These are phyloP conservation scores for Suhomyces sp. DNA, from an alignment of 805 yeast genomes.

Conservation along the genomic window DNA sequence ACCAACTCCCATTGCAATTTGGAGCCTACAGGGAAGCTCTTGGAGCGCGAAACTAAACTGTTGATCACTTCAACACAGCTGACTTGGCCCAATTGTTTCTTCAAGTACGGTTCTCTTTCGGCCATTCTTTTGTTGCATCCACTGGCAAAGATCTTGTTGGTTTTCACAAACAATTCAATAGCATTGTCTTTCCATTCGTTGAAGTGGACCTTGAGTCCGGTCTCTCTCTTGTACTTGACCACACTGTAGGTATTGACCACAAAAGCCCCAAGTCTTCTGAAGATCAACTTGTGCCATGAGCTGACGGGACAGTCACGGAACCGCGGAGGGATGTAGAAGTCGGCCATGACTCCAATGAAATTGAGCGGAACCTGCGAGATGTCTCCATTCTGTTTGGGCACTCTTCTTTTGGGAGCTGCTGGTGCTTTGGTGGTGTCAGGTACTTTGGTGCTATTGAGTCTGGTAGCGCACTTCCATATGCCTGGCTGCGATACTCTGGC, in stretches of 20 bases:
- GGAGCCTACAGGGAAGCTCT: conserved; percentile 51
- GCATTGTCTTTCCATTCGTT: conserved; percentile 88
- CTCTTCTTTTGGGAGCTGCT: conserved; percentile 5
- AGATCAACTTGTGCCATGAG: conserved; percentile 44
- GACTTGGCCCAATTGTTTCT: conserved; percentile 31
- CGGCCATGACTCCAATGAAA: conserved; percentile 40
- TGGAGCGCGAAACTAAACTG: conserved; percentile 31
- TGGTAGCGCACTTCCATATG: neutral
- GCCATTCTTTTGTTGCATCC: conserved; percentile 31
- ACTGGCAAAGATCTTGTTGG: conserved; percentile 78
- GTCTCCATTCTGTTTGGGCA: conserved; percentile 22
- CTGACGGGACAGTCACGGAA: conserved; percentile 19
- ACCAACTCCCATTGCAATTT: conserved; percentile 74
- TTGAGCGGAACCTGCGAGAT: conserved; percentile 38
- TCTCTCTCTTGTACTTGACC: conserved; percentile 44
- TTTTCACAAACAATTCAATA: conserved; percentile 68
- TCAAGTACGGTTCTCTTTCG: conserved; percentile 44
- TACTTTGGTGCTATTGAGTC: neutral
- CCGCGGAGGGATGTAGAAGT: conserved; percentile 42
- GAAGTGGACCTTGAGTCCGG: conserved; percentile 46
- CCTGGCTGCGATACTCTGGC: neutral
- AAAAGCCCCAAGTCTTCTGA: conserved; percentile 63
- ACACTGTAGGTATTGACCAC: conserved; percentile 62
- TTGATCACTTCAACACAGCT: conserved; percentile 33
- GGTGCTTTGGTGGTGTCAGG: neutral